Base-by-base conservation (phyloP, 202 grass and related monocot species). In the Carex arenaria region DNA sequence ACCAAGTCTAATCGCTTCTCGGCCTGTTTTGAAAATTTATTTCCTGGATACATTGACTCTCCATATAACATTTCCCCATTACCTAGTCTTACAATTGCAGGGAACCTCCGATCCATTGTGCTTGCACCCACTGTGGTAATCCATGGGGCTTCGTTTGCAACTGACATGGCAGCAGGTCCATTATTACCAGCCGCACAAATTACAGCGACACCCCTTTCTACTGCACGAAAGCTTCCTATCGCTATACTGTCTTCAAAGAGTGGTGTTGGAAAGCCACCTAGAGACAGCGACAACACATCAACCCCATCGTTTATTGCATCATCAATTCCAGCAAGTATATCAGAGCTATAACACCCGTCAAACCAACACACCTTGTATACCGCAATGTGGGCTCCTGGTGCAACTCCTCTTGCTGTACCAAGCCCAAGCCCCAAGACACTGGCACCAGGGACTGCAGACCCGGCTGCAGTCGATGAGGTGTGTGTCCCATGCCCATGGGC, bases 281-380 rank as follows among this genome's bases (percentile, higher is more conserved):
- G 85, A 1, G 92, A 98, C 26, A 98, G 89, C 0, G 95, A 98
- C 6, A 98, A 67, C n/a, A 98, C 85, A 82, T 93, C 92, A 12
- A 98, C 91, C 1, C 92, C 89, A 45, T 98, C 92, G 1, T 82
- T 86, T 17, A 98, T 92, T 4, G 95, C 95, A 45, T 95, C 95
- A 64, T 95, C 92, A 86, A 98, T 95, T 20, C 90, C 95, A 0
- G 91, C 95, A 54, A 98, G 90, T 78, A 98, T 95, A 64, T 98
- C 92, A 64, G 95, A 95, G 86, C 89, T 93, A 86, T 83, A 93
- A 84, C 95, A 98, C 45, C 92, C 95, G 75, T 93, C 91, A 78
- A 90, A 95, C 95, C 92, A 98, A 82, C 91, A 98, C 7, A 98
- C 95, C 84, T 98, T 98, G 88, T 98, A 98, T 2, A 82, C 91